Percentiles rank a stretch among this genome's conserved stretches.
phyloP scores from a whole-genome alignment of 140 eudicot species.

The Bidens hawaiensis region DNA sequence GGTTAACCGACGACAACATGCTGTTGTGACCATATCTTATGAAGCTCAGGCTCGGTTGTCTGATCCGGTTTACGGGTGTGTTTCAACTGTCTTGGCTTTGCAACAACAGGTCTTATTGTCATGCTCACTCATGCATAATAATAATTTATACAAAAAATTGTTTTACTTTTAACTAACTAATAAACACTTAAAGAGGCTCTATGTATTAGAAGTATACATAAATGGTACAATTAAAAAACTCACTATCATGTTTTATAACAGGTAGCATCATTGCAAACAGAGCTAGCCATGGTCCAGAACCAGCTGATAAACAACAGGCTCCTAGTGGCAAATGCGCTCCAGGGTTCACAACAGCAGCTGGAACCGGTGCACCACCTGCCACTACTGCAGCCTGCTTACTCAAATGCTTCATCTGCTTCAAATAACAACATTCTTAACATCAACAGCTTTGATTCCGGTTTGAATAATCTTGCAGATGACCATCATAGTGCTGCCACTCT shows the following conservation, averaged over 20 bases:
- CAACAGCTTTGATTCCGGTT: slow-evolving; percentile 40
- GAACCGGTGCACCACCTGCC: slow-evolving; percentile 40
- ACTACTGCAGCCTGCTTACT: slow-evolving; percentile 53
- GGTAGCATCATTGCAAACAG: slow-evolving; percentile 71
- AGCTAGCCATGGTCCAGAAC: slow-evolving; percentile 67
- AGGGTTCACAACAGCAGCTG: slow-evolving; percentile 44
- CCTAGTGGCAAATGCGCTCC: slow-evolving; percentile 53
- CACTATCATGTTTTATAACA: slow-evolving; percentile 1
- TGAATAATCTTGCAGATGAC: slow-evolving; percentile 34
- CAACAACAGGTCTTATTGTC: slow-evolving; percentile 69
- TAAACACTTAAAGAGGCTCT: too few species aligned
- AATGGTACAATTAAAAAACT: not conserved
- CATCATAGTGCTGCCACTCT: slow-evolving; percentile 36
- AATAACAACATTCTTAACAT: slow-evolving; percentile 45
- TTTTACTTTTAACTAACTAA: too few species aligned
- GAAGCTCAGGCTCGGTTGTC: slow-evolving; percentile 91
- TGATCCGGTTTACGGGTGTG: slow-evolving; percentile 87
- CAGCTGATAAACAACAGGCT: slow-evolving; percentile 63
- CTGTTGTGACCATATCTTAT: slow-evolving; percentile 71
- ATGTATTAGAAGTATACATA: too few species aligned
- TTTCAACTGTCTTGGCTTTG: slow-evolving; percentile 75
- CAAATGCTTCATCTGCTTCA: slow-evolving; percentile 66
- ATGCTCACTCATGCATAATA: not conserved
- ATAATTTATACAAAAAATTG: too few species aligned
- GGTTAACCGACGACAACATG: slow-evolving; percentile 63